Evolutionary conservation across 2,329 filamentous ascomycete genomes (phyloP).

Genomic region (Lachnellula arida): DNA sequence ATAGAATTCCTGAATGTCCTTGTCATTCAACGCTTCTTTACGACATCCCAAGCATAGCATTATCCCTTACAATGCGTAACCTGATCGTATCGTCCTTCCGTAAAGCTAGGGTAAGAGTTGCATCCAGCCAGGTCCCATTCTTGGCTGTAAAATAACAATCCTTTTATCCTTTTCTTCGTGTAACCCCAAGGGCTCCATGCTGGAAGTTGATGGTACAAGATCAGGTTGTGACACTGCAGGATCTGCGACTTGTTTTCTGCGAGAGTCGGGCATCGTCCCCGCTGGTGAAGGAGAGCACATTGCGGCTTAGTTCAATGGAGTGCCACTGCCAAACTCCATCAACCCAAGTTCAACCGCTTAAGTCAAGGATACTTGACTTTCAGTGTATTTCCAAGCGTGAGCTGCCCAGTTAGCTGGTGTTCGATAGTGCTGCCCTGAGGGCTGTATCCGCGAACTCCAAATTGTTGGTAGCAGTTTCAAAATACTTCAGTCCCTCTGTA

Average conservation of each 20-base stretch:
- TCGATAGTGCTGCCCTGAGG: slow-evolving; percentile 11
- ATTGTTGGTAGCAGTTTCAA: slow-evolving; percentile 16
- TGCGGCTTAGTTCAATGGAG: slow-evolving; percentile 8
- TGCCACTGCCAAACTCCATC: slow-evolving; percentile 7
- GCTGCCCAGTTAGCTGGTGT: slow-evolving; percentile 12
- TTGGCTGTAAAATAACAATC: slow-evolving; percentile 30
- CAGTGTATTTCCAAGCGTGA: slow-evolving; percentile 16
- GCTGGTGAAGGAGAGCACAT: slow-evolving; percentile 11
- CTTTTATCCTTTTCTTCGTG: background rate
- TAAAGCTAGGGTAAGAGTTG: slow-evolving; percentile 50
- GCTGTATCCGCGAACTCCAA: slow-evolving; percentile 11
- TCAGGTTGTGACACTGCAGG: slow-evolving; percentile 56
- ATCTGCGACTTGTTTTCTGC: slow-evolving; percentile 32
- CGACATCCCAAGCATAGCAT: slow-evolving; percentile 60
- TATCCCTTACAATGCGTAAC: slow-evolving; percentile 53
- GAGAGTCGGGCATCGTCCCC: slow-evolving; percentile 8
- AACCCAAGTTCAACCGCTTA: background rate
- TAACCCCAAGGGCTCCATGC: slow-evolving; percentile 34
- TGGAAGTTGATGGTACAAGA: slow-evolving; percentile 48
- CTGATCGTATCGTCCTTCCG: slow-evolving; percentile 54
- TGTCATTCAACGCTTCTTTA: slow-evolving; percentile 59
- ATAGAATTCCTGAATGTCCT: slow-evolving; percentile 45
- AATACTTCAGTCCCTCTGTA: slow-evolving; percentile 16
- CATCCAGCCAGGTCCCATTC: slow-evolving; percentile 47
- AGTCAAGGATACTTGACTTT: slow-evolving; percentile 5